These are phyloP conservation scores for Boletellus deceptivus DNA, from an alignment of 1,284 basidiomycete species.

Conservation along the genomic window DNA sequence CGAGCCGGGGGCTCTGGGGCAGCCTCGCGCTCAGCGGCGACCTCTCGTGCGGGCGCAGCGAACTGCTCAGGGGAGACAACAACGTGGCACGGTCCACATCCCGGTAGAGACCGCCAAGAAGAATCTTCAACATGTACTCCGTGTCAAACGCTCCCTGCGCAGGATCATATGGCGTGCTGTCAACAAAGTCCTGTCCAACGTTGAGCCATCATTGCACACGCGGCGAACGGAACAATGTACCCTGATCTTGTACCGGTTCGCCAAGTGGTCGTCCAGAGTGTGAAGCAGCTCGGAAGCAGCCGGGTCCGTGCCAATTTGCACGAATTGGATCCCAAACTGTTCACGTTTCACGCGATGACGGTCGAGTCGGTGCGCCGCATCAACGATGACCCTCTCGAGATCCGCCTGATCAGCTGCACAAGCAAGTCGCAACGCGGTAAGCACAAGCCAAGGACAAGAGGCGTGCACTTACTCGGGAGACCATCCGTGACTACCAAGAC, in stretches of 20 bases:
- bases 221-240: constrained; percentile 23
- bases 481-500: constrained; percentile 51
- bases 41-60: constrained; percentile 6
- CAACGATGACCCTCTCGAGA: constrained; percentile 46
- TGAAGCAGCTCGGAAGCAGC: constrained; percentile 43
- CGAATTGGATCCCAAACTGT: constrained; percentile 51
- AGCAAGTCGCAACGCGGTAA: neutral
- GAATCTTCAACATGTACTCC: constrained; percentile 43
- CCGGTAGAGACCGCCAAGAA: constrained; percentile 41
- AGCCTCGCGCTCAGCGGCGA: constrained; percentile 21
- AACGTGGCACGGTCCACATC: constrained; percentile 17
- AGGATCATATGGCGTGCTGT: constrained; percentile 41
- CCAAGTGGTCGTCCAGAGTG: constrained; percentile 46
- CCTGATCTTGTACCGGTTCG: constrained; percentile 35
- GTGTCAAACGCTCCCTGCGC: constrained; percentile 34
- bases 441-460: neutral
- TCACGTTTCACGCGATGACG: constrained; percentile 32
- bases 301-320: constrained; percentile 49
- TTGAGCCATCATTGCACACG: constrained; percentile 5
- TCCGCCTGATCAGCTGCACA: constrained; percentile 46
- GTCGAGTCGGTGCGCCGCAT: constrained; percentile 49
- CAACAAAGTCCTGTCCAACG: constrained; percentile 45
- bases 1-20: constrained; percentile 13
- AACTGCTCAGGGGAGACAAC: constrained; percentile 4
- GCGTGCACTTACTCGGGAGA: constrained; percentile 39